These are phyloP conservation scores for Xylariaceae sp. DNA, from an alignment of 2,329 filamentous ascomycete species.

Conservation along the genomic window DNA sequence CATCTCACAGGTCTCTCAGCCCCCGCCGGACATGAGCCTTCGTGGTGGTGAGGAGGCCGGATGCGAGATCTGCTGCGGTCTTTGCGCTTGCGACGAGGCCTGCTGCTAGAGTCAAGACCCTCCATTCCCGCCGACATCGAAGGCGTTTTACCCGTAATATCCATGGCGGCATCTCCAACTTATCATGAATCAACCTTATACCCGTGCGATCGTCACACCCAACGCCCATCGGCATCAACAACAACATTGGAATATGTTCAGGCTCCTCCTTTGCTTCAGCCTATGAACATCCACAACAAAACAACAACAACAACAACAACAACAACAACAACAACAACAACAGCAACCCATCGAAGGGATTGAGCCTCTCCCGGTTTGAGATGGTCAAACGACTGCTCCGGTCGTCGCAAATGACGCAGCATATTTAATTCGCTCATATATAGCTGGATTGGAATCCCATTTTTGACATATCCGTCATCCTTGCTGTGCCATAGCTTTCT, in stretches of 20 bases:
- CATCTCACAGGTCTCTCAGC: conserved; percentile 33
- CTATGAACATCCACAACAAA: not conserved
- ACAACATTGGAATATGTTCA: not conserved
- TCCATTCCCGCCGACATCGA: not conserved
- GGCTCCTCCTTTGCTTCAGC: not conserved
- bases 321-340: not conserved
- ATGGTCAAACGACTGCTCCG: not conserved
- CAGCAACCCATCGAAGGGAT: not conserved
- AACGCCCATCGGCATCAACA: not conserved
- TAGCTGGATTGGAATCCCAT: not conserved
- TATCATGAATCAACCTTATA: not conserved
- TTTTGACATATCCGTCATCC: not conserved
- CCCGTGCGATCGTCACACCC: not conserved
- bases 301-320: not conserved
- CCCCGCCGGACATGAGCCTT: conserved; percentile 40
- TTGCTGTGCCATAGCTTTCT: not conserved
- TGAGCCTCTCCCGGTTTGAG: not conserved
- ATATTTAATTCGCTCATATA: not conserved
- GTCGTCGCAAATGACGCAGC: not conserved
- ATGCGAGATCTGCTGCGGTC: conserved; percentile 43
- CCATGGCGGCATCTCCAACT: not conserved
- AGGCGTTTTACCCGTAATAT: not conserved
- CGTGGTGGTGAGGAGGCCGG: conserved; percentile 43
- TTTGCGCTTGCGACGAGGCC: conserved; percentile 40
- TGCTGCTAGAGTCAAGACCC: conserved; percentile 36